These are phyloP conservation scores for Aegilops bicornis DNA, from an alignment of 176 grass and related monocot species.

Conservation along the genomic window DNA sequence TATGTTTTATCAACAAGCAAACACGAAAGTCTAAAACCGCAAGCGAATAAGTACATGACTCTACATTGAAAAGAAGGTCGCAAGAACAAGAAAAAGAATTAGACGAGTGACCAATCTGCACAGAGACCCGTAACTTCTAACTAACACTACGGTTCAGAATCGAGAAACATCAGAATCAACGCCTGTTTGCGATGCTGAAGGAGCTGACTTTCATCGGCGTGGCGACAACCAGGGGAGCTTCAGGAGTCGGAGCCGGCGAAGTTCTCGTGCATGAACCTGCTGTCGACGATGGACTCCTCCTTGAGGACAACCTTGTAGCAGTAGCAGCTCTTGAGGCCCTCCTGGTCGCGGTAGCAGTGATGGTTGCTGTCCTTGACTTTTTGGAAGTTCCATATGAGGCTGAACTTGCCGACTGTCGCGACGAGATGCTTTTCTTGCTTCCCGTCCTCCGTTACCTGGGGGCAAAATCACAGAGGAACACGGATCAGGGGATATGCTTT, in stretches of 20 bases:
- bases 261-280: constrained; percentile 92
- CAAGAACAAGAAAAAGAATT: not conserved
- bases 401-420: constrained; percentile 82
- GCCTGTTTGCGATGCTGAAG: constrained; percentile 53
- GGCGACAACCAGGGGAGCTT: constrained; percentile 84
- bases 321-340: constrained; percentile 97
- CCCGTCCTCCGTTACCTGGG: constrained; percentile 79
- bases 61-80: not conserved
- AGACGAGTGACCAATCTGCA: not conserved
- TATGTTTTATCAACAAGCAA: not conserved
- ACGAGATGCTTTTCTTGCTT: constrained; percentile 87
- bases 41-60: not conserved
- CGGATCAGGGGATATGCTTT: not conserved
- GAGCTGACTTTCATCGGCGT: constrained; percentile 87
- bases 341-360: constrained; percentile 74
- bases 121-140: not conserved
- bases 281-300: constrained; percentile 85
- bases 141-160: not conserved
- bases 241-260: constrained; percentile 54
- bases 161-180: not conserved
- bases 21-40: not conserved
- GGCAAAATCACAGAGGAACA: not conserved
- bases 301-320: constrained; percentile 92
- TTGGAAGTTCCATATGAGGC: constrained; percentile 88
- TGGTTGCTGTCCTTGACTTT: constrained; percentile 83